These are phyloP conservation scores for Phaffomyces thermotolerans DNA, from an alignment of 805 yeast species.

Conservation along the genomic window DNA sequence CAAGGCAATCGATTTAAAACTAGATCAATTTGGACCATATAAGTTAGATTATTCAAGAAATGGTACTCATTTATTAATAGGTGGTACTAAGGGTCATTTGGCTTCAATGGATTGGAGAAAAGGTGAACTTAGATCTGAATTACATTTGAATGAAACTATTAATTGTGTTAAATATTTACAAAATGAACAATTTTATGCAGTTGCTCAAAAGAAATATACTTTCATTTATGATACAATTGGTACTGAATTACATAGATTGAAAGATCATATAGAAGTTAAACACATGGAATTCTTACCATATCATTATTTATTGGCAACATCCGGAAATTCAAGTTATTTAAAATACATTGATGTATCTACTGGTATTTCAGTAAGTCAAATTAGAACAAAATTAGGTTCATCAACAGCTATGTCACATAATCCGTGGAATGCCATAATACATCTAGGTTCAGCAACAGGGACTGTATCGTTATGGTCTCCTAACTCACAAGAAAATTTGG, in stretches of 20 bases:
- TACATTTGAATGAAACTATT: conserved; percentile 82
- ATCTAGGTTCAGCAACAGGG: conserved; percentile 90
- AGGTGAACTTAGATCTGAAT: conserved; percentile 74
- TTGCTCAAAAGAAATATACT: conserved; percentile 91
- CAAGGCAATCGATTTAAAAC: conserved; percentile 66
- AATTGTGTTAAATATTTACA: conserved; percentile 87
- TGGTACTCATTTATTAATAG: conserved; percentile 78
- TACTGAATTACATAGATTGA: conserved; percentile 82
- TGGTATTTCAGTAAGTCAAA: conserved; percentile 76
- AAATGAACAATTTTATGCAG: conserved; percentile 91
- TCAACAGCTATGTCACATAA: conserved; percentile 83
- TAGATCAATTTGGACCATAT: conserved; percentile 85
- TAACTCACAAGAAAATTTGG: conserved; percentile 76
- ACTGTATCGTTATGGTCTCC: conserved; percentile 94
- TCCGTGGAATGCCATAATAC: conserved; percentile 93
- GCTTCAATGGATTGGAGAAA: conserved; percentile 95
- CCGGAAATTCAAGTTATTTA: conserved; percentile 83
- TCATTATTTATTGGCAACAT: conserved; percentile 79
- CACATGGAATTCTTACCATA: conserved; percentile 84
- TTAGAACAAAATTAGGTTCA: conserved; percentile 85
- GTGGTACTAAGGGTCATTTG: conserved; percentile 90
- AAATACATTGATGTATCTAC: conserved; percentile 95
- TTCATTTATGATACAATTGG: conserved; percentile 91
- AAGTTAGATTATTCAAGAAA: conserved; percentile 73
- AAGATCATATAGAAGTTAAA: conserved; percentile 83